These are phyloP conservation scores for Saccharomycopsis sp. DNA, from an alignment of 805 yeast species.

Conservation along the genomic window DNA sequence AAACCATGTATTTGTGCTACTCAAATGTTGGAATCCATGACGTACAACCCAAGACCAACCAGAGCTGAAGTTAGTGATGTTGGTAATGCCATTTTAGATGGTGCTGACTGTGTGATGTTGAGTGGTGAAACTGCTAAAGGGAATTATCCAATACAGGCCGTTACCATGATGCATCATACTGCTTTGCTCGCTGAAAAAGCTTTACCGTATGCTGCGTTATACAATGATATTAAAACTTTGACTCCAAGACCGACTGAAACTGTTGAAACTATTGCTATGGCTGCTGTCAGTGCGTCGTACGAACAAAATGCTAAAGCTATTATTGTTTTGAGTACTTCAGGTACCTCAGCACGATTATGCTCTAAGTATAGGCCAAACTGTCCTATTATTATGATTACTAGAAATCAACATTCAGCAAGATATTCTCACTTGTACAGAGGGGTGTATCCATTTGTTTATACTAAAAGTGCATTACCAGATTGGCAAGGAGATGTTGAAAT, in stretches of 20 bases:
- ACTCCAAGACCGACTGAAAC: slow-evolving; percentile 87
- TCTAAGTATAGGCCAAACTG: slow-evolving; percentile 97
- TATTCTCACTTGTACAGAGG: slow-evolving; percentile 96
- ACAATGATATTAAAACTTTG: slow-evolving; percentile 81
- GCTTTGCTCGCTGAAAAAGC: slow-evolving; percentile 95
- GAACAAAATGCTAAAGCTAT: slow-evolving; percentile 97
- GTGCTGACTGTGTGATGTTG: slow-evolving; percentile 99
- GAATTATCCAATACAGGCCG: slow-evolving; percentile 96
- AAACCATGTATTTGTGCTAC: slow-evolving; percentile 99
- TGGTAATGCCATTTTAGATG: slow-evolving; percentile 97
- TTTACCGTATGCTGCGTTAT: slow-evolving; percentile 76
- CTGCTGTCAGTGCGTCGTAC: slow-evolving; percentile 93
- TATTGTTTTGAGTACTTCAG: slow-evolving; percentile 91
- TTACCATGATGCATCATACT: slow-evolving; percentile 97
- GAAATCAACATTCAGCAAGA: slow-evolving; percentile 91
- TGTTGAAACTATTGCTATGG: slow-evolving; percentile 93
- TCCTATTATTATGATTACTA: slow-evolving; percentile 96
- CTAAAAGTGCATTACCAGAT: slow-evolving; percentile 49
- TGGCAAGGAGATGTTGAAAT: slow-evolving; percentile 97
- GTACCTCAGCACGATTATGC: slow-evolving; percentile 90
- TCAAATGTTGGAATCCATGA: slow-evolving; percentile 99
- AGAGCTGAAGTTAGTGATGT: slow-evolving; percentile 99
- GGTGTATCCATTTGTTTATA: slow-evolving; percentile 93
- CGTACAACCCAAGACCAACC: slow-evolving; percentile 99
- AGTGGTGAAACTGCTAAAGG: slow-evolving; percentile 99